phyloP scores from a whole-genome alignment of 2,329 filamentous ascomycete species.

The Esteya vermicola region DNA sequence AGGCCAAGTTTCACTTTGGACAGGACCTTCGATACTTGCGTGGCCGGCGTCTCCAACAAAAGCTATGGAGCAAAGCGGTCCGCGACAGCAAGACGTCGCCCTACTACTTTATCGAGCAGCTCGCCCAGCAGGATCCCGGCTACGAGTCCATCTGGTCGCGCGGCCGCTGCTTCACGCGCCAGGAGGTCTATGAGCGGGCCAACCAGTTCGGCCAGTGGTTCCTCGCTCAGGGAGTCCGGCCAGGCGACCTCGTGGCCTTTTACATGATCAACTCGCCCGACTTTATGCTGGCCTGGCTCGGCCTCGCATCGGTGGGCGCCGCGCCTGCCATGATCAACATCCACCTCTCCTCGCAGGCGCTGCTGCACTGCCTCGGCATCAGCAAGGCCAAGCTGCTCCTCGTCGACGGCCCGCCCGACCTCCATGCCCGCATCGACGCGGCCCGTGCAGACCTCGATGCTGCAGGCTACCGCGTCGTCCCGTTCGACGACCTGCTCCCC shows the following conservation, averaged over 20 bases:
- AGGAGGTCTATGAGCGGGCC: constrained; percentile 36
- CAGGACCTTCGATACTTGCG: constrained; percentile 43
- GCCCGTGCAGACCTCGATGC: constrained; percentile 35
- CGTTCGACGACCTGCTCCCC: constrained; percentile 33
- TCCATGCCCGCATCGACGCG: constrained; percentile 42
- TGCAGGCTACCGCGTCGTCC: constrained; percentile 37
- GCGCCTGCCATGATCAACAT: constrained; percentile 60
- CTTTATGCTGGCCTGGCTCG: constrained; percentile 52
- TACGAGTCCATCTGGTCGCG: constrained; percentile 55
- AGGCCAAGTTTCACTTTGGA: constrained; percentile 53
- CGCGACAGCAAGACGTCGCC: constrained; percentile 39
- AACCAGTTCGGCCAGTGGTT: constrained; percentile 51
- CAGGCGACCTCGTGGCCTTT: constrained; percentile 47
- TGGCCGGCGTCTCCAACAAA: constrained; percentile 24
- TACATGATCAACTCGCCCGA: constrained; percentile 56
- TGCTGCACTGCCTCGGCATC: constrained; percentile 51
- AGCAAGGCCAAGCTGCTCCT: constrained; percentile 41
- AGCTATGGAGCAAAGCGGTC: constrained; percentile 32
- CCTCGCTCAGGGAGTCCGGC: constrained; percentile 39
- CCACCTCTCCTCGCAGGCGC: constrained; percentile 46
- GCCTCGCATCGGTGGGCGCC: constrained; percentile 49
- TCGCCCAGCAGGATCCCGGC: constrained; percentile 34
- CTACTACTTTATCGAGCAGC: constrained; percentile 52
- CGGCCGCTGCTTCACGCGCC: constrained; percentile 43
- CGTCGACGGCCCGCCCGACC: constrained; percentile 40